Conservation (phyloP, 2,329 filamentous ascomycete species). For the Zelopaecilomyces penicillatus region DNA sequence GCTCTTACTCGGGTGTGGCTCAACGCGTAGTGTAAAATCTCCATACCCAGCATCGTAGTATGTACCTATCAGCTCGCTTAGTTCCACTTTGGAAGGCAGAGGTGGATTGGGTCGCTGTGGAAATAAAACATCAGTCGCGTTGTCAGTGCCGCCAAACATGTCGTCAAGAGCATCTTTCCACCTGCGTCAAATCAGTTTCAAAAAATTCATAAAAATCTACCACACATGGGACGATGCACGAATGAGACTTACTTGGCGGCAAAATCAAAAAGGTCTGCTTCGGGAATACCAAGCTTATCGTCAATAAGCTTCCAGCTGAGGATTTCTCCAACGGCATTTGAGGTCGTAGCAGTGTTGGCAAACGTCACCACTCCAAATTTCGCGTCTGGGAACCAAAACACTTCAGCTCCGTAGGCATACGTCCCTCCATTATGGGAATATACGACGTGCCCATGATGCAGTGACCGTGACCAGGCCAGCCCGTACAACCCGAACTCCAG, state of each 20-base stretch:
- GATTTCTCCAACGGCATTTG: constrained; percentile 21
- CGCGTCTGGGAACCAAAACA: constrained; percentile 25
- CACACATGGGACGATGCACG: neutral
- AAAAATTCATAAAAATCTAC: too few relatives aligned
- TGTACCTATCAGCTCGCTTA: constrained; percentile 28
- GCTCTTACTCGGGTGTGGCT: constrained; percentile 8
- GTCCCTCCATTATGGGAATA: constrained; percentile 23
- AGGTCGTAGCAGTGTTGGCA: constrained; percentile 33
- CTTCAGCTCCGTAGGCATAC: constrained; percentile 18
- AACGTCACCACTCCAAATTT: constrained; percentile 24
- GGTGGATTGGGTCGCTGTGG: constrained; percentile 27
- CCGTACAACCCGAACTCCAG: constrained; percentile 18
- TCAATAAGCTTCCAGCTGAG: constrained; percentile 22
- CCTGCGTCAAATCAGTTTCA: constrained; percentile 1
- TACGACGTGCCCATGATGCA: constrained; percentile 18
- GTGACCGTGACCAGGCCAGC: constrained; percentile 20
- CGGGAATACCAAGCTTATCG: constrained; percentile 19
- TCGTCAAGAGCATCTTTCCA: neutral
- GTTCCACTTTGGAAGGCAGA: constrained; percentile 25
- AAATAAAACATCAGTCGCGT: constrained; percentile 27
- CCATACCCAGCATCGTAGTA: constrained; percentile 38
- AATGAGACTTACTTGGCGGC: constrained; percentile 12
- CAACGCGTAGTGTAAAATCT: constrained; percentile 12
- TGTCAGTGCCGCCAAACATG: constrained; percentile 15
- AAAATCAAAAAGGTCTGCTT: constrained; percentile 12